Percentiles rank a stretch among this genome's conserved stretches.
phyloP scores from a whole-genome alignment of 2,329 filamentous ascomycete genomes.

The Phyllosticta citribraziliensis region DNA sequence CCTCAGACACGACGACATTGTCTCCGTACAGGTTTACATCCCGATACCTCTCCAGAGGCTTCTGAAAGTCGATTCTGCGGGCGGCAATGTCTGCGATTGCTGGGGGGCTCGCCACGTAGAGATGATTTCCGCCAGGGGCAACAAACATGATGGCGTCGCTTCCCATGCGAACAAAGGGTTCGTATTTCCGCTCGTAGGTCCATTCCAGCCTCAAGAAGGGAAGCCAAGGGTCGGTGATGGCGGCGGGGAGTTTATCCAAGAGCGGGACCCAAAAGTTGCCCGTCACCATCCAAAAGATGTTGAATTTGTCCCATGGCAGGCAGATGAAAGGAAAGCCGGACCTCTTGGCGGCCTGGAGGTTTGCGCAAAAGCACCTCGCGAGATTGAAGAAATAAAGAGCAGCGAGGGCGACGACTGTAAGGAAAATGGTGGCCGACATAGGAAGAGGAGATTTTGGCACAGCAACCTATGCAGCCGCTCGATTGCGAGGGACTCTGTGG shows the following conservation, averaged over 20 bases:
- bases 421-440: constrained; percentile 20
- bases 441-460: not conserved
- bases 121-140: constrained; percentile 42
- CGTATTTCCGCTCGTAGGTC: constrained; percentile 46
- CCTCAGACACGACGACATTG: constrained; percentile 64
- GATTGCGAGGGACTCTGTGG: not conserved
- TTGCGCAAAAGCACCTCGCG: constrained; percentile 29
- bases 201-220: constrained; percentile 51
- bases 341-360: constrained; percentile 35
- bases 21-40: constrained; percentile 57
- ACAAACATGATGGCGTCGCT: constrained; percentile 56
- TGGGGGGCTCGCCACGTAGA: constrained; percentile 55
- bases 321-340: constrained; percentile 37
- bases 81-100: constrained; percentile 56
- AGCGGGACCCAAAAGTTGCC: constrained; percentile 46
- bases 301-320: constrained; percentile 38
- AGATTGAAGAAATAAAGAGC: constrained; percentile 24
- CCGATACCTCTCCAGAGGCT: constrained; percentile 51
- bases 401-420: constrained; percentile 21
- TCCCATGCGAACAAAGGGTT: constrained; percentile 48
- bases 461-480: not conserved
- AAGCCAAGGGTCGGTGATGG: constrained; percentile 49
- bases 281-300: constrained; percentile 47
- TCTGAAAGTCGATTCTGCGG: constrained; percentile 61
- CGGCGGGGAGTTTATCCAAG: constrained; percentile 45